phyloP scores from a whole-genome alignment of 1,139 yeast genomes.

The Kodamaea plutei region DNA sequence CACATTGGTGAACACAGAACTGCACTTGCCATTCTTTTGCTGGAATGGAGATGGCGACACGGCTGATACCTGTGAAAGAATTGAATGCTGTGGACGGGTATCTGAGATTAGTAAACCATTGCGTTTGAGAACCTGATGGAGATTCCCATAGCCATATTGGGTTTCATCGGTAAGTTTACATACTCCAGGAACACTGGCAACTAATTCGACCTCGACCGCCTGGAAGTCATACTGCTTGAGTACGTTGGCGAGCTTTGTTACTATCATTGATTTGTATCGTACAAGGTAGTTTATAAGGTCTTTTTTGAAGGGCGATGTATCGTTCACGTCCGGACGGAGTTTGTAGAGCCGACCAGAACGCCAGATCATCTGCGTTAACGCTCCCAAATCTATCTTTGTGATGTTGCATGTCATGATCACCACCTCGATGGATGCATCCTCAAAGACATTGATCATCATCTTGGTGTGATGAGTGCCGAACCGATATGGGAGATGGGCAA shows the following conservation, averaged over 20 bases:
- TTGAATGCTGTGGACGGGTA: conserved; percentile 15
- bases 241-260: conserved; percentile 24
- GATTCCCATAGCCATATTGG: conserved; percentile 49
- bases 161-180: conserved; percentile 19
- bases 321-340: conserved; percentile 8
- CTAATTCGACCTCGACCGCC: conserved; percentile 46
- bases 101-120: conserved; percentile 27
- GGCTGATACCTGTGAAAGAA: conserved; percentile 55
- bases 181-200: conserved; percentile 55
- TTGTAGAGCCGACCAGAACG: conserved; percentile 44
- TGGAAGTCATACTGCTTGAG: conserved; percentile 41
- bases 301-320: conserved; percentile 26
- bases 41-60: conserved; percentile 51
- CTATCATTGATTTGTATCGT: conserved; percentile 30
- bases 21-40: conserved; percentile 23
- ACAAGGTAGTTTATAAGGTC: conserved; percentile 43
- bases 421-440: conserved; percentile 39
- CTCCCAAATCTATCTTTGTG: conserved; percentile 49
- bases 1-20: conserved; percentile 54
- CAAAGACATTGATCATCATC: conserved; percentile 55
- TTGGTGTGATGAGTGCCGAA: conserved; percentile 63
- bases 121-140: conserved; percentile 38
- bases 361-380: conserved; percentile 67
- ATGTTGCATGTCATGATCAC: conserved; percentile 61
- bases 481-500: conserved; percentile 29